phyloP scores from a whole-genome alignment of 2,329 filamentous ascomycete species.

The Pezicula radicicola region DNA sequence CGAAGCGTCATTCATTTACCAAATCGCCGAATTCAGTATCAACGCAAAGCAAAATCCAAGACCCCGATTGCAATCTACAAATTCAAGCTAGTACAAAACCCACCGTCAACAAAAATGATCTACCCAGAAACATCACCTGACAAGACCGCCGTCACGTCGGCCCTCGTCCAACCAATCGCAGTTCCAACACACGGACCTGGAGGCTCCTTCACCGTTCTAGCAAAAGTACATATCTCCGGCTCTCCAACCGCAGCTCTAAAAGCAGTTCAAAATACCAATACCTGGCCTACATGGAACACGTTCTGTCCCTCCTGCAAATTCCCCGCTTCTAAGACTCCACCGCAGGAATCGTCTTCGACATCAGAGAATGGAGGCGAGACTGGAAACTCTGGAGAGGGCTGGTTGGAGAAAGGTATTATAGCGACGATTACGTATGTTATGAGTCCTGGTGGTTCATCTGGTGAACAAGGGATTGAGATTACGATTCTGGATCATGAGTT shows the following conservation, averaged over 20 bases:
- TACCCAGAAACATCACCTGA: background rate
- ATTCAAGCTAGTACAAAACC: background rate
- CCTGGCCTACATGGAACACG: conserved; percentile 35
- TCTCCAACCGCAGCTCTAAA: conserved; percentile 12
- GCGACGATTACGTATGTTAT: conserved; percentile 17
- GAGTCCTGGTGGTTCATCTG: conserved; percentile 13
- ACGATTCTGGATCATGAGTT: background rate
- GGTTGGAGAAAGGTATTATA: conserved; percentile 13
- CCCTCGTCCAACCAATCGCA: conserved; percentile 12
- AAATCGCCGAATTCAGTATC: too few species aligned
- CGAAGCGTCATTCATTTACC: too few species aligned
- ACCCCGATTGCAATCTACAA: too few species aligned
- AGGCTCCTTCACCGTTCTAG: conserved; percentile 17
- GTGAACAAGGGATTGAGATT: conserved; percentile 11
- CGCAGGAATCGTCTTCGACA: background rate
- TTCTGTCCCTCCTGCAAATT: conserved; percentile 59
- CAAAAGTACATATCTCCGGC: conserved; percentile 12
- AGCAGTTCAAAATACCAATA: conserved; percentile 15
- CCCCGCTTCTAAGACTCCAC: conserved; percentile 44
- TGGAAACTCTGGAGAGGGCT: conserved; percentile 3
- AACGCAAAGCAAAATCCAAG: too few species aligned
- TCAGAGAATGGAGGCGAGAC: too few species aligned
- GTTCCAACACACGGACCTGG: conserved; percentile 18
- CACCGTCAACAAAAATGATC: background rate
- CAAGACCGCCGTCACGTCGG: conserved; percentile 6